A percentile compares a stretch with the other conserved stretches of the same genome.
Conservation (phyloP, 805 yeast species). For the Candida verbasci region DNA sequence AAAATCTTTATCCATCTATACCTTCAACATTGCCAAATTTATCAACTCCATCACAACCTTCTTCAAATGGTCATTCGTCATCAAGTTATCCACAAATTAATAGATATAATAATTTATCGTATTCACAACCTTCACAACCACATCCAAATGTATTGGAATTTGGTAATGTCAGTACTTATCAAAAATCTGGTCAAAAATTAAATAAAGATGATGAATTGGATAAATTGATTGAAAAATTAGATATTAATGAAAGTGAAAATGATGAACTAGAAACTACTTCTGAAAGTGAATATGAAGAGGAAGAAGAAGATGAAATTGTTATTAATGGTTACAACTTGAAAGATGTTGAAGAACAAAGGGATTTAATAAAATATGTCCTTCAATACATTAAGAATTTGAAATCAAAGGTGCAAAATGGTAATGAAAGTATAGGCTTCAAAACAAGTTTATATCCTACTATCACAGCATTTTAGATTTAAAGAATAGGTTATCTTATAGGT, state of each 20-base stretch:
- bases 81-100: constrained; percentile 5
- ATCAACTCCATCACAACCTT: background rate
- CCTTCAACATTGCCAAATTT: constrained; percentile 19
- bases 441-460: constrained; percentile 35
- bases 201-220: constrained; percentile 12
- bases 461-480: constrained; percentile 28
- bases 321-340: constrained; percentile 16
- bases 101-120: background rate
- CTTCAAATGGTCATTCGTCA: constrained; percentile 10
- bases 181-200: constrained; percentile 28
- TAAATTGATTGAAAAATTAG: constrained; percentile 6
- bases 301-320: constrained; percentile 8
- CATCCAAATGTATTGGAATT: constrained; percentile 23
- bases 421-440: constrained; percentile 8
- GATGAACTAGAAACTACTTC: background rate
- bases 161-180: constrained; percentile 33
- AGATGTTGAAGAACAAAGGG: constrained; percentile 32
- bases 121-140: constrained; percentile 2
- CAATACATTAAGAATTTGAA: constrained; percentile 19
- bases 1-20: constrained; percentile 7
- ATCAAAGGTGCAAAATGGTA: constrained; percentile 1
- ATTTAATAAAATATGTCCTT: constrained; percentile 31
- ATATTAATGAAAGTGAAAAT: constrained; percentile 10
- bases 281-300: constrained; percentile 3
- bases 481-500: background rate